These are phyloP conservation scores for Nannochloris sp. DNA, from an alignment of 139 green algal genomes.

Conservation along the genomic window DNA sequence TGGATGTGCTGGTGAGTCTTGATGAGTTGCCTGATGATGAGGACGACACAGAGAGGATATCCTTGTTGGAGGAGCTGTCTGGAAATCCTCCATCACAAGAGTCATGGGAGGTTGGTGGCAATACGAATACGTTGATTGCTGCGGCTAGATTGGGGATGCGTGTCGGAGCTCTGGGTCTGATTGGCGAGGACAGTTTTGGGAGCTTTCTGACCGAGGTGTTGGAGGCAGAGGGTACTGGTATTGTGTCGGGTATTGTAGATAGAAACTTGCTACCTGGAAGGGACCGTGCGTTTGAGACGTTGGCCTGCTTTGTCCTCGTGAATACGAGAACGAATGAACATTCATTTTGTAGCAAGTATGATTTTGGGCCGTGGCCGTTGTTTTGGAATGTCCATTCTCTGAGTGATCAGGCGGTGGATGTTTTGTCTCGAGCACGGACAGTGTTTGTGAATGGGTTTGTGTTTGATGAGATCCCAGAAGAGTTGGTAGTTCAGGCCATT, in stretches of 20 bases:
- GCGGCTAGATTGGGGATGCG: constrained; percentile 71
- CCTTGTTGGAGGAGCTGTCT: constrained; percentile 45
- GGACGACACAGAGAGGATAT: constrained; percentile 19
- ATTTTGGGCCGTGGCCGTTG: constrained; percentile 88
- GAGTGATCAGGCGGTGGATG: constrained; percentile 5
- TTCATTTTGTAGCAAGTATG: constrained; percentile 77
- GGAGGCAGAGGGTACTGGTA: constrained; percentile 38
- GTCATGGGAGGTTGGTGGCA: constrained; percentile 68
- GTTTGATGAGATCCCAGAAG: constrained; percentile 84
- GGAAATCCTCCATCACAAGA: constrained; percentile 9
- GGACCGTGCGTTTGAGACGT: constrained; percentile 38
- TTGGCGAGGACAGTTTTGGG: constrained; percentile 74
- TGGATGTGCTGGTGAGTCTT: constrained; percentile 67
- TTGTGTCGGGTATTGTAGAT: constrained; percentile 5
- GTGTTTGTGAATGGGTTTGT: constrained; percentile 81
- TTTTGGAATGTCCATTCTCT: constrained; percentile 40
- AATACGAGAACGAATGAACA: constrained; percentile 29
- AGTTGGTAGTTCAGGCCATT: constrained; percentile 45
- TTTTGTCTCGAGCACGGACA: constrained; percentile 26
- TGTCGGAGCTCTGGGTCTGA: constrained; percentile 56
- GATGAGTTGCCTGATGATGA: constrained; percentile 30
- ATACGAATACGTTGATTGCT: constrained; percentile 88
- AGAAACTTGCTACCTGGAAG: constrained; percentile 1
- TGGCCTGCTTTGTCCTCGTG: constrained; percentile 91
- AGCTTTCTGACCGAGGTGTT: constrained; percentile 56